phyloP scores from a whole-genome alignment of 2,329 filamentous ascomycete genomes.

The Exophiala spinifera region DNA sequence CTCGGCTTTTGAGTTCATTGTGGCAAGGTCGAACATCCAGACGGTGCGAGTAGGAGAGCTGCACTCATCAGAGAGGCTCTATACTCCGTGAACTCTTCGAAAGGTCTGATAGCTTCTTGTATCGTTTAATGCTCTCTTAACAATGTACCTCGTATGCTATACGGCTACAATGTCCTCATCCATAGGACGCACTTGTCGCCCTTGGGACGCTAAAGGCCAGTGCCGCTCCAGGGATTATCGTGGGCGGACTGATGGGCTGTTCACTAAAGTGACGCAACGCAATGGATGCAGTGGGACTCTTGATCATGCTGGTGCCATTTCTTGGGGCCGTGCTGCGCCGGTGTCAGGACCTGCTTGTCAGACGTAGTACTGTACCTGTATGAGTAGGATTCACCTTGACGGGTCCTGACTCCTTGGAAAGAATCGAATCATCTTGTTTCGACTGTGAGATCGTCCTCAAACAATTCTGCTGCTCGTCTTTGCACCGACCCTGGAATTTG shows the following conservation, averaged over 20 bases:
- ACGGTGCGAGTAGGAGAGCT: no score
- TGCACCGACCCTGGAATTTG: neutral
- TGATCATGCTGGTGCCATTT: constrained; percentile 5
- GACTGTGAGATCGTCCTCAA: neutral
- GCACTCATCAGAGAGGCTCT: no score
- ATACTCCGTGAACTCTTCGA: neutral
- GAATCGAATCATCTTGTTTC: neutral
- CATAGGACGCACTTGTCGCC: no score
- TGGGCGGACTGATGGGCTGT: neutral
- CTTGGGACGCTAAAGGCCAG: neutral
- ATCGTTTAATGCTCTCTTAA: neutral
- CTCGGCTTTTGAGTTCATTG: neutral
- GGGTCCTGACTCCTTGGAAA: constrained; percentile 11
- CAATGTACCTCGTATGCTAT: no score
- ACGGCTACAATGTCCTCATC: no score
- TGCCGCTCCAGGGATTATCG: no score
- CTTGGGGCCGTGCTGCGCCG: constrained; percentile 5
- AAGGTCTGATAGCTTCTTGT: neutral
- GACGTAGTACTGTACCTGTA: constrained; percentile 3
- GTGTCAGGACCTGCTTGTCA: neutral
- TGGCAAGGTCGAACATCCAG: neutral
- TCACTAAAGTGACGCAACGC: constrained; percentile 19
- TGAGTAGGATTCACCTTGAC: neutral
- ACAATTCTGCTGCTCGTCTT: neutral
- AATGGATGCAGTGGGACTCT: constrained; percentile 13